phyloP scores from a whole-genome alignment of 2,329 filamentous ascomycete species.

The Nigrospora osmanthi region DNA sequence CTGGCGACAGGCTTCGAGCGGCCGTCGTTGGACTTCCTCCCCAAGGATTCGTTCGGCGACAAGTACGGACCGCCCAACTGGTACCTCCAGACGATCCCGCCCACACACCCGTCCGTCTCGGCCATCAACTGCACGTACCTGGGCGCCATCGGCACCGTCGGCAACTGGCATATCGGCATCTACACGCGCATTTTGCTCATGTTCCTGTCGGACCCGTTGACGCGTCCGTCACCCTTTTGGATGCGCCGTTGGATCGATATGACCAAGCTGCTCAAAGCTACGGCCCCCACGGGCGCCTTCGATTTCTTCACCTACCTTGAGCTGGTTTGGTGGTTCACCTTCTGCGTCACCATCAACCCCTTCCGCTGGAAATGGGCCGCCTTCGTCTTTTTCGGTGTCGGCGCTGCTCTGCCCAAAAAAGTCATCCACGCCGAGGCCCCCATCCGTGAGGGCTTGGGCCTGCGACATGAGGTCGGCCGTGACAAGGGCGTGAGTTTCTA shows the following conservation, averaged over 20 bases:
- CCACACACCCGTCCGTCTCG: conserved; percentile 62
- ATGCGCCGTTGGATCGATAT: conserved; percentile 87
- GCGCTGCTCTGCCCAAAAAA: conserved; percentile 54
- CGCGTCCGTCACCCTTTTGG: conserved; percentile 61
- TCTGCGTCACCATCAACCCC: conserved; percentile 71
- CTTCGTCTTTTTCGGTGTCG: conserved; percentile 75
- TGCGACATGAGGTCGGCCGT: conserved; percentile 18
- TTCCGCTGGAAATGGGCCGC: conserved; percentile 87
- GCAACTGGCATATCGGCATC: conserved; percentile 85
- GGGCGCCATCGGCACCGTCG: conserved; percentile 72
- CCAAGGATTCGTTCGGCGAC: conserved; percentile 62
- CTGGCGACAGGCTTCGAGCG: conserved; percentile 79
- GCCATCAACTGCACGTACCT: conserved; percentile 78
- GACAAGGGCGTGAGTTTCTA: conserved; percentile 25
- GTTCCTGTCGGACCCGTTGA: conserved; percentile 74
- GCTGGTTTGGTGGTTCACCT: conserved; percentile 77
- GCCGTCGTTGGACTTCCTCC: conserved; percentile 66
- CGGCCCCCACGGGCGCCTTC: conserved; percentile 67
- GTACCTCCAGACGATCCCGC: conserved; percentile 84
- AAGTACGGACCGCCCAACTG: conserved; percentile 76
- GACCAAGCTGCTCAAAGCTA: conserved; percentile 62
- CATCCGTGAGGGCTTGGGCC: conserved; percentile 45
- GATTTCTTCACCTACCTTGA: conserved; percentile 89
- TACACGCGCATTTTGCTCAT: conserved; percentile 81
- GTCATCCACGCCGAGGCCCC: conserved; percentile 61